A percentile compares a stretch with the other conserved stretches of the same genome.
Evolutionary conservation across 1,139 yeast species (phyloP).

Genomic region (Magnusiomyces sp.): DNA sequence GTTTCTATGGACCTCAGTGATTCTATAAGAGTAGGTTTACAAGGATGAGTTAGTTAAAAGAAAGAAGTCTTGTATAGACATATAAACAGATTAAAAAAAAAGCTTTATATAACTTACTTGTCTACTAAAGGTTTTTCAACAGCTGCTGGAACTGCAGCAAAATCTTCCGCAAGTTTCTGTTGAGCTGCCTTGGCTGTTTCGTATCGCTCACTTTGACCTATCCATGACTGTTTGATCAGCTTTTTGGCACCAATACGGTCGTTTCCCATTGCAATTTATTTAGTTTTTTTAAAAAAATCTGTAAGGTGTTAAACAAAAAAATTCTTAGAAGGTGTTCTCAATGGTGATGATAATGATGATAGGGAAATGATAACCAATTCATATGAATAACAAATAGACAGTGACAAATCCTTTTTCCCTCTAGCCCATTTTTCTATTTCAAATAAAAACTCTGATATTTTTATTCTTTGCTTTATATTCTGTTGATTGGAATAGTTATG

Average conservation of each 20-base stretch:
- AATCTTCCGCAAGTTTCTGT: conserved; percentile 12
- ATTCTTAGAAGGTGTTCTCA: neutral
- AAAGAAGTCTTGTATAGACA: neutral
- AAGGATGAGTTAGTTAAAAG: neutral
- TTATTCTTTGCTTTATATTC: too few relatives aligned
- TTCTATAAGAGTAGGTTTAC: conserved; percentile 4
- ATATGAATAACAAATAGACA: too few relatives aligned
- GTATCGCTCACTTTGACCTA: conserved; percentile 26
- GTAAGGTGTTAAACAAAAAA: neutral
- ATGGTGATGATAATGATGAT: too few relatives aligned
- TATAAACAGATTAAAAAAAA: too few relatives aligned
- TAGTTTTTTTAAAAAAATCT: neutral
- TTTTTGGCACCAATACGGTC: conserved; percentile 16
- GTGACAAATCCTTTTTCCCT: too few relatives aligned
- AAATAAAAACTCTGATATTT: too few relatives aligned
- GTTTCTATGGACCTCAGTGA: conserved; percentile 23
- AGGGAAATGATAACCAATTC: too few relatives aligned
- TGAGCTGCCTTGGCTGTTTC: conserved; percentile 20
- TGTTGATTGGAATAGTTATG: too few relatives aligned
- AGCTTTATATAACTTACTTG: conserved; percentile 6
- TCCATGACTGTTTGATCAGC: conserved; percentile 27
- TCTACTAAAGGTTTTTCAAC: conserved; percentile 23
- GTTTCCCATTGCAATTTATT: neutral
- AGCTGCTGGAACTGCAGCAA: conserved; percentile 18
- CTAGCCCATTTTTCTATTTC: too few relatives aligned